phyloP scores from a whole-genome alignment of 257 asterid species.

The Salvia splendens region DNA sequence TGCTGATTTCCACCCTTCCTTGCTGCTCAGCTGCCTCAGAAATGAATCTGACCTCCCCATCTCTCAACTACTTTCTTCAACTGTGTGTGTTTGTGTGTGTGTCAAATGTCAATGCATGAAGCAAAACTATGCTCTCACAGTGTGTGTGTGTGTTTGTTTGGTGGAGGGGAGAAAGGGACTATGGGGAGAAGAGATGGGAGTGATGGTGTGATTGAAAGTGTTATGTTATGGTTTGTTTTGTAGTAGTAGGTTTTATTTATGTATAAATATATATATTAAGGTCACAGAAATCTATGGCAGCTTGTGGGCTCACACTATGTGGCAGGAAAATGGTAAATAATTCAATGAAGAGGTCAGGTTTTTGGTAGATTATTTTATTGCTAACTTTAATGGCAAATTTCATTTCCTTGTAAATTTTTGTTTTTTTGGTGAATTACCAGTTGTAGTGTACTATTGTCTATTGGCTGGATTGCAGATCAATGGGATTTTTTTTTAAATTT shows the following conservation, averaged over 20 bases:
- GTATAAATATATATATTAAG: conserved; percentile 7
- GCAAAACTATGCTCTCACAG: neutral
- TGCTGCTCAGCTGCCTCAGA: conserved; percentile 74
- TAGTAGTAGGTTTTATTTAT: neutral
- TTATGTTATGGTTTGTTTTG: conserved; percentile 13
- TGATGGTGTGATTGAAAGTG: conserved; percentile 23
- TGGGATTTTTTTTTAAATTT: neutral
- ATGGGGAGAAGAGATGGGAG: conserved; percentile 30
- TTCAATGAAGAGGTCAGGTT: conserved; percentile 36
- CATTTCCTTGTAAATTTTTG: neutral
- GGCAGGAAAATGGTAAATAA: conserved; percentile 32
- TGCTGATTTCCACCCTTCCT: conserved; percentile 65
- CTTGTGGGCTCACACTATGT: conserved; percentile 35
- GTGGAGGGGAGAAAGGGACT: conserved; percentile 17
- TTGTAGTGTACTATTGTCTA: conserved; percentile 8
- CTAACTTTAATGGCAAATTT: conserved; percentile 19
- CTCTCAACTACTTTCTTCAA: neutral
- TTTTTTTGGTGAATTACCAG: neutral
- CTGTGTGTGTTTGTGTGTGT: neutral
- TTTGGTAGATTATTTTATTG: conserved; percentile 30
- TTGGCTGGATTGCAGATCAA: neutral
- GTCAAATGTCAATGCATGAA: conserved; percentile 5
- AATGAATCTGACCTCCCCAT: conserved; percentile 50
- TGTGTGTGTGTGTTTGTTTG: conserved; percentile 16
- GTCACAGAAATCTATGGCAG: conserved; percentile 47